Conservation (phyloP, 768 basidiomycete species). For the Dioszegia crocea region DNA sequence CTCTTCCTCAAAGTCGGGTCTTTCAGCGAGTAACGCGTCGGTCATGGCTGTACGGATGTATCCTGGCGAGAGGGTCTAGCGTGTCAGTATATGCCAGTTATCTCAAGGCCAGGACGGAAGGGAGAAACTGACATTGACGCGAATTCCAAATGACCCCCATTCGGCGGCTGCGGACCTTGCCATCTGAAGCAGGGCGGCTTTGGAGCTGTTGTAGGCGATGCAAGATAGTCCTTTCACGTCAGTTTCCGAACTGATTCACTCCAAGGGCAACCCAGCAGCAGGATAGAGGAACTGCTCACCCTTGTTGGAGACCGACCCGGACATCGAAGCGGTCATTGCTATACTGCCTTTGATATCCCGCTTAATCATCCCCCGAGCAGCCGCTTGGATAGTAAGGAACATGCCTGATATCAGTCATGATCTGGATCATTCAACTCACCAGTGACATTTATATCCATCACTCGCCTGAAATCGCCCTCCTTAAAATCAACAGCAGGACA, state of each 20-base stretch:
- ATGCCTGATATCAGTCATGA: constrained; percentile 14
- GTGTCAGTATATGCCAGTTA: background rate
- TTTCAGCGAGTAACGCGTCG: constrained; percentile 30
- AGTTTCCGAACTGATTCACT: constrained; percentile 10
- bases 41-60: constrained; percentile 43
- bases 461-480: constrained; percentile 22
- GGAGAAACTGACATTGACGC: constrained; percentile 44
- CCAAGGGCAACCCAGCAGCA: too few relatives aligned
- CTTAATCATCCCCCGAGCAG: constrained; percentile 19
- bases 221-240: constrained; percentile 16
- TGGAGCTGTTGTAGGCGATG: constrained; percentile 46
- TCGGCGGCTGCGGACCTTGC: constrained; percentile 48
- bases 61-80: constrained; percentile 39
- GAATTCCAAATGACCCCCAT: constrained; percentile 44
- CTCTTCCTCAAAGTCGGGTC: constrained; percentile 31
- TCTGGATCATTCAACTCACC: constrained; percentile 10
- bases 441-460: constrained; percentile 39
- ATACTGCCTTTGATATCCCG: constrained; percentile 28
- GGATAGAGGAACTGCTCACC: constrained; percentile 1
- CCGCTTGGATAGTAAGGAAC: constrained; percentile 19
- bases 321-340: constrained; percentile 38
- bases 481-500: constrained; percentile 25
- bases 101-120: background rate
- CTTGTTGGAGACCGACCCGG: constrained; percentile 31
- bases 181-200: constrained; percentile 48